Evolutionary conservation across 139 green algal genomes (phyloP).

Genomic region (Zygnema cylindricum): DNA sequence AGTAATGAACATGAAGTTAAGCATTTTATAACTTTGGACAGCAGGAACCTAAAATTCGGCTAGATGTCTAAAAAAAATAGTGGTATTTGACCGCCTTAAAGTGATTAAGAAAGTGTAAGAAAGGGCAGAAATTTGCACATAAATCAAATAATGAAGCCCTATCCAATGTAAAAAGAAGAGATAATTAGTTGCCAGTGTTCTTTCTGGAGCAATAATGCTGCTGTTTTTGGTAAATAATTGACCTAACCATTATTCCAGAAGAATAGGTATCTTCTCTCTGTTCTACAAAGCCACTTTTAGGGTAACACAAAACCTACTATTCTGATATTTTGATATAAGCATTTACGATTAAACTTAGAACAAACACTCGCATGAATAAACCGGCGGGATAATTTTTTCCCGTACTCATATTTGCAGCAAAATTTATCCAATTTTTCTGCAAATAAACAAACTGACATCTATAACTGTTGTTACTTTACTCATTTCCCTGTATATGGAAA

Average conservation of each 20-base stretch:
- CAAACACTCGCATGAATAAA: no score
- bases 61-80: background rate
- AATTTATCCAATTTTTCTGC: no score
- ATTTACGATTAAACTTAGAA: no score
- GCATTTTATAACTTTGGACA: background rate
- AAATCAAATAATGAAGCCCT: background rate
- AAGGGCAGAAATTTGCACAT: background rate
- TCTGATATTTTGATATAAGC: no score
- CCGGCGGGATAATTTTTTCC: no score
- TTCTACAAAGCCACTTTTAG: background rate
- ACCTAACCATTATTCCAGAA: background rate
- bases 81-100: background rate
- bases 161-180: background rate
- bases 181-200: background rate
- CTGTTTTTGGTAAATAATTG: background rate
- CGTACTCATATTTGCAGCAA: no score
- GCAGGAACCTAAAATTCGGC: background rate
- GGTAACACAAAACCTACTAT: slow-evolving; percentile 4
- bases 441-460: no score
- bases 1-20: background rate
- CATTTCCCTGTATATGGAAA: no score
- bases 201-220: background rate
- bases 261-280: background rate
- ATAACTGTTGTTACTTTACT: no score
- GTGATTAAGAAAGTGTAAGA: background rate